phyloP scores from a whole-genome alignment of 1,284 basidiomycete genomes.

The Leccinum huronense region DNA sequence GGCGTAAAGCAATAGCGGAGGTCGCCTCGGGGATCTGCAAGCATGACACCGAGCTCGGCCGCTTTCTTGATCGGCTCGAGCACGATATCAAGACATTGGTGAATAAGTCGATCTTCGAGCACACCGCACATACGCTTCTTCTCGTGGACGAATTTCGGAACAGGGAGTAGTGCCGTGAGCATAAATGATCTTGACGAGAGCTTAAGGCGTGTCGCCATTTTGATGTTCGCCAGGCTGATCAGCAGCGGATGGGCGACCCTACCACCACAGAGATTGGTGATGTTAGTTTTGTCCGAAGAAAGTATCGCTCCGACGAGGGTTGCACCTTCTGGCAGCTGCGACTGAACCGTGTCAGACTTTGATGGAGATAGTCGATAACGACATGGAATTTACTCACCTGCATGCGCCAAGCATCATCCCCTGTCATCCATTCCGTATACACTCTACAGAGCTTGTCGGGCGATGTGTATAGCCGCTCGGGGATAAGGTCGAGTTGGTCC shows the following conservation, averaged over 20 bases:
- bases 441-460: neutral
- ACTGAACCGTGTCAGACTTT: neutral
- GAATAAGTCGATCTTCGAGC: neutral
- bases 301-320: neutral
- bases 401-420: neutral
- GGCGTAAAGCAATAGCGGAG: neutral
- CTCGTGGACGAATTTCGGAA: neutral
- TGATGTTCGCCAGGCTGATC: neutral
- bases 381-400: neutral
- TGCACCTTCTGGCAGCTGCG: neutral
- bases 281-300: neutral
- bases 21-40: neutral
- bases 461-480: neutral
- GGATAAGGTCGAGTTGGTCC: neutral
- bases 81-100: neutral
- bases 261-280: neutral
- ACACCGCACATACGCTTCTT: neutral
- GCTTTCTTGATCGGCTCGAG: neutral
- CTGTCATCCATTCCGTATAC: neutral
- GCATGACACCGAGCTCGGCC: neutral
- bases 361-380: neutral
- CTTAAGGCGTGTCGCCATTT: neutral
- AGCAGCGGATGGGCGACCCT: neutral
- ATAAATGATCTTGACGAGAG: neutral
- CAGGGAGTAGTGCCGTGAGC: neutral